These are phyloP conservation scores for Phytophthora sp. DNA, from an alignment of 352 stramenopile genomes.

Conservation along the genomic window DNA sequence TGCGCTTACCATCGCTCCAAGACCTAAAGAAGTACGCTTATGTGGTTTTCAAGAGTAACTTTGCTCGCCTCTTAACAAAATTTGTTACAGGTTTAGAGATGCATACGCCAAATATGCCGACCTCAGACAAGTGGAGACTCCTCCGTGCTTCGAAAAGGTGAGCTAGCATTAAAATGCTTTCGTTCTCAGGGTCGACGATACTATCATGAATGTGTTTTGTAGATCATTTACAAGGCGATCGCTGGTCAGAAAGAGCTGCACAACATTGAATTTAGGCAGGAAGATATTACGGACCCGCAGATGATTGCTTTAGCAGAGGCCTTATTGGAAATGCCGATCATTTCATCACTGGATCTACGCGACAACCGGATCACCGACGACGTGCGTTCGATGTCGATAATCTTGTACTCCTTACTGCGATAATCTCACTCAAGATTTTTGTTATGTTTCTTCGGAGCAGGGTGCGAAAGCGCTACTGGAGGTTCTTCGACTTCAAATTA, in stretches of 20 bases:
- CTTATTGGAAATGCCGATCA: slow-evolving; percentile 75
- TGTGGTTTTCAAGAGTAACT: background rate
- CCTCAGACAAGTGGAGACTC: slow-evolving; percentile 59
- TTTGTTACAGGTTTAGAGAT: slow-evolving; percentile 64
- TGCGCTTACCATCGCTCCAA: slow-evolving; percentile 74
- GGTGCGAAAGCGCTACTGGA: slow-evolving; percentile 75
- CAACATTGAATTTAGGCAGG: slow-evolving; percentile 73
- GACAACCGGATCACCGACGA: slow-evolving; percentile 86
- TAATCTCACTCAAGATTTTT: background rate
- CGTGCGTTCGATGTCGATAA: slow-evolving; percentile 33
- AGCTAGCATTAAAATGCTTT: background rate
- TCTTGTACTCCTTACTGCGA: no score
- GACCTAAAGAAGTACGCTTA: slow-evolving; percentile 70
- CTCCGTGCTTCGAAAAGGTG: slow-evolving; percentile 77
- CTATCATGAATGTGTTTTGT: no score
- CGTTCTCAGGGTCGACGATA: background rate
- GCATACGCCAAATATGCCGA: slow-evolving; percentile 69
- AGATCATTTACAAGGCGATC: slow-evolving; percentile 89
- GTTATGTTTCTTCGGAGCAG: slow-evolving; percentile 33
- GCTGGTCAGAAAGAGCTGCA: slow-evolving; percentile 82
- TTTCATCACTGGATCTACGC: slow-evolving; percentile 75
- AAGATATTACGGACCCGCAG: slow-evolving; percentile 83
- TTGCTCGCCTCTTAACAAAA: background rate
- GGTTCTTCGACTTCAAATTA: slow-evolving; percentile 80
- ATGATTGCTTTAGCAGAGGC: slow-evolving; percentile 81